Base-by-base conservation (phyloP, 2,329 filamentous ascomycete genomes). In the Hypoxylon sp. region DNA sequence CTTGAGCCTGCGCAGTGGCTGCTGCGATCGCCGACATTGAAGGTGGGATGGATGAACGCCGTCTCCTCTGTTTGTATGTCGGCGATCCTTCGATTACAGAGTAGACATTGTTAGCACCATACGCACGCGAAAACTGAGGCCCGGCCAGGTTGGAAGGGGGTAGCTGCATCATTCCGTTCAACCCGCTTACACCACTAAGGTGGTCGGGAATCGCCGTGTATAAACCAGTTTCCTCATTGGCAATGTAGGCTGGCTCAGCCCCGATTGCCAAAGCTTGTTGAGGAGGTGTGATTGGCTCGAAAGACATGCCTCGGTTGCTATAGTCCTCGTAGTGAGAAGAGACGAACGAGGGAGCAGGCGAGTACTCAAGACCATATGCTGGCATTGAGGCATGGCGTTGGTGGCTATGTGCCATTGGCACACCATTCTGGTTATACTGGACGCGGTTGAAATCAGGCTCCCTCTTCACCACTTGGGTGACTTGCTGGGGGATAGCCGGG, bases 321-420 rank as follows among this genome's bases (percentile, higher is more conserved):
- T 98, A 99, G 80, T 98, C 95, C 79, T 98, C 96, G 77, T 95
- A 97, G 77, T 98, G 95, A 0, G 96, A 98, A n/a, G 96, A 98
- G 58, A 97, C 95, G 77, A 98, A 98, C 1, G 96, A 98, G 2
- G 96, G 96, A 0, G 96, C 96, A 59, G 96, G 96, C 14, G 96
- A 99, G 85, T 98, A 99, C 82, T 99, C 96, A 80, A 98, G 91
- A 53, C 84, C 88, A 80, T 97, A 99, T 20, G 94, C 92, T 55
- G 96, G 96, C 94, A 99, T 98, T n/a, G 96, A 99, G 69, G 95
- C 92, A 82, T 98, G 95, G 64, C 96, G 92, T 80, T 97, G 93
- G 82, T 97, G 94, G 58, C 91, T 86, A 77, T 95, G 92, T 44
- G 89, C 87, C 71, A 98, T 88, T 1, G 95, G 93, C 62, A 97